phyloP scores from a whole-genome alignment of 331 rosid genomes.

The Quercus phellos region DNA sequence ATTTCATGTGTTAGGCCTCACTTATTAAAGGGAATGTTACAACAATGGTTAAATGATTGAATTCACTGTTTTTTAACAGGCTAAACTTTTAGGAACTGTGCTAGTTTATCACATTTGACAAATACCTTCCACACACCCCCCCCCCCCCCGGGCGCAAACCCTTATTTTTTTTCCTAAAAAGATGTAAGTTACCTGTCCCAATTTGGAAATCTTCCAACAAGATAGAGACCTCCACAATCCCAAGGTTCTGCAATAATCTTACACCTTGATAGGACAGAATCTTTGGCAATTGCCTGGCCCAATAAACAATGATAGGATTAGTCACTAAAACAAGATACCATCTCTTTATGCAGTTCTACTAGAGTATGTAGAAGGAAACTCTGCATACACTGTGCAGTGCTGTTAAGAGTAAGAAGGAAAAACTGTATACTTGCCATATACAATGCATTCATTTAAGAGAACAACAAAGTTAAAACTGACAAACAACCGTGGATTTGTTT shows the following conservation, averaged over 20 bases:
- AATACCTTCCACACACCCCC: too few relatives aligned
- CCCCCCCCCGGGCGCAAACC: background rate
- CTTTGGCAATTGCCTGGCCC: slow-evolving; percentile 87
- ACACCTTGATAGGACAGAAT: slow-evolving; percentile 75
- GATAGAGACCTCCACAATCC: slow-evolving; percentile 98
- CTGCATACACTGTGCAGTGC: background rate
- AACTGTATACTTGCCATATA: background rate
- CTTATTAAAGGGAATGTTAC: too few relatives aligned
- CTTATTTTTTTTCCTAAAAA: background rate
- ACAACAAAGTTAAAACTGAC: background rate
- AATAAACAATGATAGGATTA: slow-evolving; percentile 14
- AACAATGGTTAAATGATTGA: too few relatives aligned
- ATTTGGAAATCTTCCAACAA: slow-evolving; percentile 91
- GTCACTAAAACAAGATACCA: background rate
- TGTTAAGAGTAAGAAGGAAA: too few relatives aligned
- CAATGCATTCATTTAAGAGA: background rate
- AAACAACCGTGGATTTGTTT: background rate
- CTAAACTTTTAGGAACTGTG: too few relatives aligned
- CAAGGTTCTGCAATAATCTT: slow-evolving; percentile 96
- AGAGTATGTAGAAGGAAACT: background rate
- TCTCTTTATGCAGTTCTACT: background rate
- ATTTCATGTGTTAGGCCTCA: too few relatives aligned
- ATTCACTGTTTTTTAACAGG: too few relatives aligned
- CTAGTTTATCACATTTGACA: too few relatives aligned
- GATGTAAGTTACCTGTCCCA: slow-evolving; percentile 75